phyloP scores from a whole-genome alignment of 805 yeast species.

The Candida manassasensis region DNA sequence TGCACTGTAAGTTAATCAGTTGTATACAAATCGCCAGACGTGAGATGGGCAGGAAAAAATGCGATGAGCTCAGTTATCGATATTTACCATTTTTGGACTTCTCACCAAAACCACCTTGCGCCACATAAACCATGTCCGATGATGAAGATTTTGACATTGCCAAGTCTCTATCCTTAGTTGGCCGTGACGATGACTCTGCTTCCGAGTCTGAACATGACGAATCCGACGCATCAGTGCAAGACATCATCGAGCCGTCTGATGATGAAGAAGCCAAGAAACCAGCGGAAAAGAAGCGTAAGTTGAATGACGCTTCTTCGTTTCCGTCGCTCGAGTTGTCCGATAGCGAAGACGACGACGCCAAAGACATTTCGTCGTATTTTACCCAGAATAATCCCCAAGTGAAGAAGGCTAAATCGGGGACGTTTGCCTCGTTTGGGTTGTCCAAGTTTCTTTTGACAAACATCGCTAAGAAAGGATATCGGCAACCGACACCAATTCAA shows the following conservation, averaged over 20 bases:
- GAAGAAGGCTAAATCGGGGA: slow-evolving; percentile 67
- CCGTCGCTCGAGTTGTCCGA: slow-evolving; percentile 53
- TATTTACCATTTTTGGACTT: no score
- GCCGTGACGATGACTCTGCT: slow-evolving; percentile 31
- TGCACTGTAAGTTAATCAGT: not conserved
- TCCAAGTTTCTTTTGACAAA: slow-evolving; percentile 66
- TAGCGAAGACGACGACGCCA: slow-evolving; percentile 33
- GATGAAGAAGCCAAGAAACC: slow-evolving; percentile 28
- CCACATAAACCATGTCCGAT: slow-evolving; percentile 26
- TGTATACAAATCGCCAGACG: not conserved
- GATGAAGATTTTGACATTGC: slow-evolving; percentile 62
- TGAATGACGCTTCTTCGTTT: slow-evolving; percentile 22
- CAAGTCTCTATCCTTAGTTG: slow-evolving; percentile 48
- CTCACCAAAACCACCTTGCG: not conserved
- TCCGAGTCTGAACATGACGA: slow-evolving; percentile 13
- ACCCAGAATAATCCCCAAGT: slow-evolving; percentile 37
- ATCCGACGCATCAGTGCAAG: slow-evolving; percentile 38
- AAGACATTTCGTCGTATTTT: slow-evolving; percentile 34
- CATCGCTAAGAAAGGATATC: slow-evolving; percentile 79
- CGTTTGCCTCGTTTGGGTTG: slow-evolving; percentile 87
- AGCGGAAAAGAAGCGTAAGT: slow-evolving; percentile 8
- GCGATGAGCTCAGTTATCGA: no score
- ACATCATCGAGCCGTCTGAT: slow-evolving; percentile 43
- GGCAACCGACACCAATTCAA: slow-evolving; percentile 96
- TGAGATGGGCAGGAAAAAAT: slow-evolving; percentile 1